Conservation (phyloP, 495 filamentous ascomycete species). For the Aspergillus ostianus region DNA sequence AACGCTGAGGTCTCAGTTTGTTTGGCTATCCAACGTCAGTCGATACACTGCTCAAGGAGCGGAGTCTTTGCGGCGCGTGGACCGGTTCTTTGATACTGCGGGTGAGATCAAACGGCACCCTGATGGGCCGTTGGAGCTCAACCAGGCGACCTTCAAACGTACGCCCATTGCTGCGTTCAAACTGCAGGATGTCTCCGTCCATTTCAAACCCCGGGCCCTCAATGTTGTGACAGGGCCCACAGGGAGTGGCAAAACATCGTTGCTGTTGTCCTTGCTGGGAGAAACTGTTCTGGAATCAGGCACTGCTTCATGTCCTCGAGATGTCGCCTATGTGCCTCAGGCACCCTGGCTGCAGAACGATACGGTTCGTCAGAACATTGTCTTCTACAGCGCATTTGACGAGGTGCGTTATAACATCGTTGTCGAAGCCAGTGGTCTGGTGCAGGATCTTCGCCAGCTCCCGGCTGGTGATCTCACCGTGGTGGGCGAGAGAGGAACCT, state of each 20-base stretch:
- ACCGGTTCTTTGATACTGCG: conserved; percentile 44
- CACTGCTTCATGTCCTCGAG: conserved; percentile 71
- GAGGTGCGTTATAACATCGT: conserved; percentile 49
- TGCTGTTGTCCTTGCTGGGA: conserved; percentile 68
- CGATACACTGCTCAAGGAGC: conserved; percentile 37
- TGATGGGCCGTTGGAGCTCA: conserved; percentile 38
- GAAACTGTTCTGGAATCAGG: conserved; percentile 62
- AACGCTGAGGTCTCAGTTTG: conserved; percentile 41
- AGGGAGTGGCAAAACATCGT: conserved; percentile 62
- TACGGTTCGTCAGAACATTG: conserved; percentile 73
- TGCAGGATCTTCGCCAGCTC: conserved; percentile 58
- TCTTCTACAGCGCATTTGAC: conserved; percentile 66
- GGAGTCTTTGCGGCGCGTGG: conserved; percentile 46
- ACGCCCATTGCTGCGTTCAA: conserved; percentile 35
- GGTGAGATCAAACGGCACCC: conserved; percentile 39
- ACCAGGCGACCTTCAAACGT: conserved; percentile 28
- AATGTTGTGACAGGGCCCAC: conserved; percentile 54
- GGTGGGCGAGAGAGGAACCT: conserved; percentile 63
- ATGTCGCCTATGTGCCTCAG: conserved; percentile 72
- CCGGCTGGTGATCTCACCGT: conserved; percentile 59
- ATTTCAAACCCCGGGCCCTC: conserved; percentile 50
- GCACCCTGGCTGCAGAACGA: conserved; percentile 79
- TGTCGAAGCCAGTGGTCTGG: conserved; percentile 56
- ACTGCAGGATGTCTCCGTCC: conserved; percentile 44
- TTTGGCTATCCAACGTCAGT: conserved; percentile 38